phyloP scores from a whole-genome alignment of 768 basidiomycete genomes.

The Ramaria sp. region DNA sequence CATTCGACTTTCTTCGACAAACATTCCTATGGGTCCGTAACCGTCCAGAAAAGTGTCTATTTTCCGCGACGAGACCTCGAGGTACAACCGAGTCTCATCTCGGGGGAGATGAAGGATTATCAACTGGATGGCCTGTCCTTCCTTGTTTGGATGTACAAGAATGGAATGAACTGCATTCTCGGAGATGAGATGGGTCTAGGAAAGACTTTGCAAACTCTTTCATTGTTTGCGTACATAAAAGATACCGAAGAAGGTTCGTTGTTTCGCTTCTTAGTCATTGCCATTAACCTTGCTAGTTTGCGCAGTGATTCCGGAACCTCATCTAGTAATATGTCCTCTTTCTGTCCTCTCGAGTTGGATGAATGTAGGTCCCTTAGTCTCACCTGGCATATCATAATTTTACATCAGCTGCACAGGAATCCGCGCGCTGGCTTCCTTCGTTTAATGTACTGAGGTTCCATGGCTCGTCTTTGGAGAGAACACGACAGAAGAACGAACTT shows the following conservation, averaged over 20 bases:
- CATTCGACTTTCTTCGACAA: constrained; percentile 27
- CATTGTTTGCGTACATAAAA: constrained; percentile 57
- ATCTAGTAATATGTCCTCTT: constrained; percentile 64
- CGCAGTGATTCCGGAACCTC: constrained; percentile 37
- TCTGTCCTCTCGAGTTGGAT: constrained; percentile 55
- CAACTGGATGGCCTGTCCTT: constrained; percentile 61
- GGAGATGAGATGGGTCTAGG: constrained; percentile 66
- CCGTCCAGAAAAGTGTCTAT: constrained; percentile 13
- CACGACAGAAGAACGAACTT: constrained; percentile 38
- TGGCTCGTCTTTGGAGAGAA: constrained; percentile 41
- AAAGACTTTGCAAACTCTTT: constrained; percentile 53
- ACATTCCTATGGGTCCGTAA: constrained; percentile 23
- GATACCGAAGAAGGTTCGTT: constrained; percentile 35
- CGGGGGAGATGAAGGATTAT: constrained; percentile 61
- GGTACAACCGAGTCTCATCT: constrained; percentile 39
- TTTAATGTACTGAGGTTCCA: constrained; percentile 51
- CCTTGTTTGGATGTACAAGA: constrained; percentile 55
- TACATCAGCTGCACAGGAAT: constrained; percentile 28
- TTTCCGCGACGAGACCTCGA: constrained; percentile 28
- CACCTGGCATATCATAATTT: not conserved
- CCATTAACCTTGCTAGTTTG: not conserved
- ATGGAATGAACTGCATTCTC: constrained; percentile 62
- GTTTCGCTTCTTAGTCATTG: constrained; percentile 4
- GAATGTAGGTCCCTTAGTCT: constrained; percentile 23
- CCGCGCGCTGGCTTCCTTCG: constrained; percentile 41